A percentile compares a stretch with the other conserved stretches of the same genome.
Conservation (phyloP, 768 basidiomycete genomes). For the Sistotremastrum niveocremeum region DNA sequence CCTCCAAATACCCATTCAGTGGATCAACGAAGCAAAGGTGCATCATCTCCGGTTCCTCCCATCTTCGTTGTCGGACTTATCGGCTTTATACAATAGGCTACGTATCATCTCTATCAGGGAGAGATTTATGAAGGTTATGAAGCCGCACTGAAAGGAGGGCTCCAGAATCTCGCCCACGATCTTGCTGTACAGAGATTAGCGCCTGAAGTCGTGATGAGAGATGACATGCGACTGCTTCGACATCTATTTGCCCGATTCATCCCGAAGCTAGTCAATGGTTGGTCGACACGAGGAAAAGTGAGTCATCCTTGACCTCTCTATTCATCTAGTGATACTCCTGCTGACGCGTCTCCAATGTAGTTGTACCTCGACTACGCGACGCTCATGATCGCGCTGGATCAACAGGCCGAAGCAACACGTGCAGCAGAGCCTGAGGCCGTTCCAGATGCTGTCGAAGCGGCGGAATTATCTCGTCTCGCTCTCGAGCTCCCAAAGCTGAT, state of each 20-base stretch:
- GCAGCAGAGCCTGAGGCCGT: constrained; percentile 20
- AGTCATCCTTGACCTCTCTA: constrained; percentile 3
- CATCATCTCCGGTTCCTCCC: constrained; percentile 6
- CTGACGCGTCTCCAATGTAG: constrained; percentile 21
- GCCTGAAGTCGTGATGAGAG: constrained; percentile 70
- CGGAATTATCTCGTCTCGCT: constrained; percentile 47
- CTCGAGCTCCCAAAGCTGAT: constrained; percentile 54
- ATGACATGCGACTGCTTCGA: constrained; percentile 47
- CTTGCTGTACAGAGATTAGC: constrained; percentile 79
- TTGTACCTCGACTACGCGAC: constrained; percentile 60
- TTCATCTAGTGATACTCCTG: neutral
- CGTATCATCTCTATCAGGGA: constrained; percentile 45
- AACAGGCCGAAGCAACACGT: constrained; percentile 32
- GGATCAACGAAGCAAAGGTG: constrained; percentile 89
- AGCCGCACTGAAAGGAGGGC: constrained; percentile 54
- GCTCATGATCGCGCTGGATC: constrained; percentile 45
- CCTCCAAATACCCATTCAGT: constrained; percentile 66
- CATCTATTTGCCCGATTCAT: constrained; percentile 58
- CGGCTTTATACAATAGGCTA: constrained; percentile 33
- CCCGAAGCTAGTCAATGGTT: constrained; percentile 48
- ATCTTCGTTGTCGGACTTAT: constrained; percentile 1
- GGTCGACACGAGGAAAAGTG: constrained; percentile 80
- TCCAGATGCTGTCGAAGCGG: constrained; percentile 31
- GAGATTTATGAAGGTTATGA: constrained; percentile 65
- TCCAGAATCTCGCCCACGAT: constrained; percentile 64